phyloP scores from a whole-genome alignment of 2,329 filamentous ascomycete species.

The Penicillium sp. region DNA sequence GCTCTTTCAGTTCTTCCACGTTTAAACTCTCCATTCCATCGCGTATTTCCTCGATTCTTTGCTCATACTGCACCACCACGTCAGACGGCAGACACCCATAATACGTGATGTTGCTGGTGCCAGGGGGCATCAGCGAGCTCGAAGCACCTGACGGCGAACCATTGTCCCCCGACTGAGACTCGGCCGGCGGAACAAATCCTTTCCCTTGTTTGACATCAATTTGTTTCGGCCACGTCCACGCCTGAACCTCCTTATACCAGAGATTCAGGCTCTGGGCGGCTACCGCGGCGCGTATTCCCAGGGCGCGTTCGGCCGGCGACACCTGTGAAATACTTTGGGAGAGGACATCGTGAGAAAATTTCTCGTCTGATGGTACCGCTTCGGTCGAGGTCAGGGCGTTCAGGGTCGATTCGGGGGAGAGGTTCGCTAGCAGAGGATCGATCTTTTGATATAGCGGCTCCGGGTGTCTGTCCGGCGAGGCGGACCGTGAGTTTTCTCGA shows the following conservation, averaged over 20 bases:
- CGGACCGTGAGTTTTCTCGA: slow-evolving; percentile 38
- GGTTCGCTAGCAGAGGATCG: slow-evolving; percentile 55
- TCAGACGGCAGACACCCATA: slow-evolving; percentile 71
- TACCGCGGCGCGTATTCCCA: slow-evolving; percentile 63
- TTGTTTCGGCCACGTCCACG: slow-evolving; percentile 61
- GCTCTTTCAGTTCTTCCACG: slow-evolving; percentile 80
- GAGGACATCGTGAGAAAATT: slow-evolving; percentile 45
- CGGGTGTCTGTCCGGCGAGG: slow-evolving; percentile 42
- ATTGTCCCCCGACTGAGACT: background rate
- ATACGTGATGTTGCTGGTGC: slow-evolving; percentile 49
- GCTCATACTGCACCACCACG: slow-evolving; percentile 71
- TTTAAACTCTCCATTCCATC: slow-evolving; percentile 49
- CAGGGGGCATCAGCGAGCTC: background rate
- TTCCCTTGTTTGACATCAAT: slow-evolving; percentile 42
- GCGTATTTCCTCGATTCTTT: slow-evolving; percentile 73
- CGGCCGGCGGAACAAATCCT: slow-evolving; percentile 44
- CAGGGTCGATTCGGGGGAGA: slow-evolving; percentile 59
- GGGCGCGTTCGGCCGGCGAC: slow-evolving; percentile 60
- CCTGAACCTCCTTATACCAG: slow-evolving; percentile 63
- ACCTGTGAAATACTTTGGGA: slow-evolving; percentile 58
- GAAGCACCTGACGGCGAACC: background rate
- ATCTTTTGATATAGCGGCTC: slow-evolving; percentile 43
- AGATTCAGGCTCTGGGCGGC: slow-evolving; percentile 61
- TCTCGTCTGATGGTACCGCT: slow-evolving; percentile 43
- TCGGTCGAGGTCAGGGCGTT: slow-evolving; percentile 53